Base-by-base conservation (phyloP, 495 filamentous ascomycete genomes). In the Daldinia loculata region DNA sequence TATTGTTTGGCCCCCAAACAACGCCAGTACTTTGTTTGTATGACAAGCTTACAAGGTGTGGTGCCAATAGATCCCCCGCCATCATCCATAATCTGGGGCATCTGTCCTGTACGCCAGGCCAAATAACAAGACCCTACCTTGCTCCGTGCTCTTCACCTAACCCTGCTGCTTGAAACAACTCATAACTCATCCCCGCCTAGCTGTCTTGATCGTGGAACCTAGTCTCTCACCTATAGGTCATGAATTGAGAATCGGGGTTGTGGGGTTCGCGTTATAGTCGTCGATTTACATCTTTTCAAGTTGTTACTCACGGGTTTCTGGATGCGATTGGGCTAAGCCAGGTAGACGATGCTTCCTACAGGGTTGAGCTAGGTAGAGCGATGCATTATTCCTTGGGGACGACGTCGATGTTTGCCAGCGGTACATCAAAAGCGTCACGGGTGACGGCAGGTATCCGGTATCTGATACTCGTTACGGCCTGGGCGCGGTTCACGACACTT, bases 311-410 rank as follows among this genome's bases (percentile, higher is more conserved):
- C 32, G 15, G 56, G 52, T 22, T 34, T 36, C 38, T 68, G 55
- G 58, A 56, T 59, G 39, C 71, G 59, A 58, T 11, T 63, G 11
- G 36, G 17, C 26, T n/a, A 17, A 57, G 36, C 24, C n/a, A 34
- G 19, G 14, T 41, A 67, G 64, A 76, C 60, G 43, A 76, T 78
- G 76, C 69, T 73, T 72, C 56, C 63, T 29, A 52, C 51, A 64
- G 60, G 69, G 69, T 36, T 65, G 56, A 71, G 66, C 55, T 73
- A 71, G 69, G 41, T 72, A 70, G 67, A 75, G 67, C 61, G 55
- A 69, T 74, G 61, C 67, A 77, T 50, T 72, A 67, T 72, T 39
- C 62, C 62, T 53, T 72, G 60, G 64, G 75, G 67, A 73, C 74
- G 62, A 38, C 70, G 63, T 61, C 67, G 56, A 32, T 71, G 61